Base-by-base conservation (phyloP, 495 filamentous ascomycete species). In the Friedmanniomyces endolithicus region DNA sequence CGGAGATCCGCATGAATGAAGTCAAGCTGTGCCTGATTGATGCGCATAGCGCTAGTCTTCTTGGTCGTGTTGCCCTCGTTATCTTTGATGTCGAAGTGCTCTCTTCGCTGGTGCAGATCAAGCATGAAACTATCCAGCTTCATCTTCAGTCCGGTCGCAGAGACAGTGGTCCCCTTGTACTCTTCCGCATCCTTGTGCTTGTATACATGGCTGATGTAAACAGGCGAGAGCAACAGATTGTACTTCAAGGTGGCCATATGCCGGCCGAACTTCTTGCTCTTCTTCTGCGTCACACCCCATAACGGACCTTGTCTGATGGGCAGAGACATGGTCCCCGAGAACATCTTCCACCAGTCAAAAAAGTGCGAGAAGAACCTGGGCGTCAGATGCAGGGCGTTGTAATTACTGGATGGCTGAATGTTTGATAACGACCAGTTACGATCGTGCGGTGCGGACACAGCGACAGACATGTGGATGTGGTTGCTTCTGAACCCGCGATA, bases 201-300 rank as follows among this genome's bases (percentile, higher is more conserved):
- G 73, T 98, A 98, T 37, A 98, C 87, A 56, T 98, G 92, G 54
- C 88, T 90, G 47, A 97, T 80, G 64, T 92, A 98, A 6, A 98
- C 73, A 0, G 92, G 92, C 1, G 94, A 92, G 14, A 98, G 74
- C 7, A 95, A 78, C 39, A 98, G 69, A 59, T 89, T 95, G 70
- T 98, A 97, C 71, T 98, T 97, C 71, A 98, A 87, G 11, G 94
- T 97, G 8, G 88, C 90, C 52, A 98, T 73, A 70, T 98, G 92
- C 46, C 94, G 82, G 27, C 90, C 90, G 68, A 98, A 97, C 67
- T 98, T 98, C 72, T 97, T 98, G 71, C 86, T 95, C 35, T 88
- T 90, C 71, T 95, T 97, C 47, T 95, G 90, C 46, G 85, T 73
- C 9, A 87, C 90, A 14, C 89, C 92, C 80, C 87, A 98, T 12